Percentiles rank a stretch among this genome's conserved stretches.
Evolutionary conservation across 495 filamentous ascomycete species (phyloP).

Genomic region (Terfezia claveryi): DNA sequence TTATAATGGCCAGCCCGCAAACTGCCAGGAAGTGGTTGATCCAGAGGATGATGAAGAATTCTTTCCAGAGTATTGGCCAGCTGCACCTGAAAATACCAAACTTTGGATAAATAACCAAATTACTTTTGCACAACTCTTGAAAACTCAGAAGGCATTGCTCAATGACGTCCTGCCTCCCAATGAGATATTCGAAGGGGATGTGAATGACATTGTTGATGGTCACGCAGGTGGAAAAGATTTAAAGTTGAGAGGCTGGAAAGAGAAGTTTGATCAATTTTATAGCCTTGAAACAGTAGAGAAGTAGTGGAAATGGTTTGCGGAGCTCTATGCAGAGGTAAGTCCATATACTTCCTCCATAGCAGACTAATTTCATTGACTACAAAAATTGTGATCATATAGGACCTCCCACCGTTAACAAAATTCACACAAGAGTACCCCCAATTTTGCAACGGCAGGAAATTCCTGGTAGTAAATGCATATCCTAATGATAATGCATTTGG

Average conservation of each 20-base stretch:
- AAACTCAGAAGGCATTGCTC: neutral
- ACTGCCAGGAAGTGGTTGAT: neutral
- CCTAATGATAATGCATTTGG: constrained; percentile 11
- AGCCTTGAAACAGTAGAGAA: constrained; percentile 1
- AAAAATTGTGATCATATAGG: neutral
- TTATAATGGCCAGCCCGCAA: no score
- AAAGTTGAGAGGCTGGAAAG: neutral
- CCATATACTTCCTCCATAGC: neutral
- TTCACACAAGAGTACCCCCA: constrained; percentile 6
- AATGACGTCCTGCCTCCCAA: neutral
- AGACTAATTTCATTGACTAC: neutral
- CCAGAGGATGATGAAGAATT: neutral
- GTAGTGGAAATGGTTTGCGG: constrained; percentile 1
- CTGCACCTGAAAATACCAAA: neutral
- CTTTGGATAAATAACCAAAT: neutral
- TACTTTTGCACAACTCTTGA: neutral
- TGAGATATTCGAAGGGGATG: neutral
- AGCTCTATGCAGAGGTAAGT: constrained; percentile 3
- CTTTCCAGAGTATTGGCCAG: neutral
- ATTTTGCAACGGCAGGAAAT: constrained; percentile 1
- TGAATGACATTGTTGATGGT: neutral
- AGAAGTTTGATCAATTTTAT: constrained; percentile 7
- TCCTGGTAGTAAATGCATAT: constrained; percentile 5
- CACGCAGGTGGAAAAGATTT: neutral
- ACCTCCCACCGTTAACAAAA: constrained; percentile 9